Conservation (phyloP, 2,329 filamentous ascomycete species). For the Claviceps maximensis region DNA sequence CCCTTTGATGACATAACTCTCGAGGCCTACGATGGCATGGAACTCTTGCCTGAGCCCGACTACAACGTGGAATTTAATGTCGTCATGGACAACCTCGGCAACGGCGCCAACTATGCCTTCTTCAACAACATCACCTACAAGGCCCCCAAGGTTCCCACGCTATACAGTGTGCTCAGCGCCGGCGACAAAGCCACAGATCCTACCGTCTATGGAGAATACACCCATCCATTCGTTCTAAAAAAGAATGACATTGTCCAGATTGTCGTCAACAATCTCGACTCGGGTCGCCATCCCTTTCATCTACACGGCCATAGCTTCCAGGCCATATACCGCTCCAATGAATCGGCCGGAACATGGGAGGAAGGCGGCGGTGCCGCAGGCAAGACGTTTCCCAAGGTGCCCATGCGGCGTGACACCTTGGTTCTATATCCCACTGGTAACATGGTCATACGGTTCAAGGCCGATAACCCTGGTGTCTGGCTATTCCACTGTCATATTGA, state of each 20-base stretch:
- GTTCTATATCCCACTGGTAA: conserved; percentile 53
- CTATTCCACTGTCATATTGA: conserved; percentile 73
- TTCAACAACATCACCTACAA: conserved; percentile 71
- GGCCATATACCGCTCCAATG: conserved; percentile 45
- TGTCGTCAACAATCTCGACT: conserved; percentile 63
- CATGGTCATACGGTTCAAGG: conserved; percentile 53
- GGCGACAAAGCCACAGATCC: conserved; percentile 46
- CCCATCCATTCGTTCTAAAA: conserved; percentile 54
- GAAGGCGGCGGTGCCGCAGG: conserved; percentile 29
- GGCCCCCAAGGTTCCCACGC: conserved; percentile 59
- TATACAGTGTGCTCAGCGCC: conserved; percentile 61
- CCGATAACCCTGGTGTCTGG: conserved; percentile 58
- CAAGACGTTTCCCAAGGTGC: conserved; percentile 34
- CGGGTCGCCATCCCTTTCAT: conserved; percentile 62
- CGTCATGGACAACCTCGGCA: conserved; percentile 45
- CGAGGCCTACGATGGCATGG: conserved; percentile 52
- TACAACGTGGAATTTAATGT: conserved; percentile 50
- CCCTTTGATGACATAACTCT: conserved; percentile 64
- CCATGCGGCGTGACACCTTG: conserved; percentile 56
- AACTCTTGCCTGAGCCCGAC: conserved; percentile 47
- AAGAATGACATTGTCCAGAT: conserved; percentile 59
- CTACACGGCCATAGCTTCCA: conserved; percentile 69
- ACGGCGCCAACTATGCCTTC: conserved; percentile 50
- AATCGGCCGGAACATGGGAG: conserved; percentile 43
- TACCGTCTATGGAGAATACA: conserved; percentile 50